Percentiles rank a stretch among this genome's conserved stretches.
Evolutionary conservation across 495 filamentous ascomycete genomes (phyloP).

Genomic region (Parachaetomium inaequale): DNA sequence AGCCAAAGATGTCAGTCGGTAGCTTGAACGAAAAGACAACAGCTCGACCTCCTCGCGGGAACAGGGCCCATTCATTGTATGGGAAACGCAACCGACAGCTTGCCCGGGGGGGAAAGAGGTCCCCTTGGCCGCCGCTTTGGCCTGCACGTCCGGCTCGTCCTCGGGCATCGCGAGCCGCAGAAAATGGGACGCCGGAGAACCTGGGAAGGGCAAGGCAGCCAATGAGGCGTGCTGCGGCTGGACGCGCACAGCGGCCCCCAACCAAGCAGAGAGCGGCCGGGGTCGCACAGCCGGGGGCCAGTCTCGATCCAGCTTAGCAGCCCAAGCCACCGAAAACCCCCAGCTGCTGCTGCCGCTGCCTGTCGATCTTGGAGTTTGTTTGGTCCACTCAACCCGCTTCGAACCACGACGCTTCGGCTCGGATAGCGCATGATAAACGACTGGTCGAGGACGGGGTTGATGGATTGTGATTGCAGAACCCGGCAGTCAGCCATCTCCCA

Average conservation of each 20-base stretch:
- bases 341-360: background rate
- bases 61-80: slow-evolving; percentile 5
- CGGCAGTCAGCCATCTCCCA: no score
- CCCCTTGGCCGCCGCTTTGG: no score
- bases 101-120: no score
- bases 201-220: slow-evolving; percentile 14
- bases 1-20: background rate
- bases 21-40: background rate
- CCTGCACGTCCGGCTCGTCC: background rate
- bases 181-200: background rate
- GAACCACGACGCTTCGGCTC: background rate
- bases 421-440: no score
- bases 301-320: background rate
- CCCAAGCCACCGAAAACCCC: background rate
- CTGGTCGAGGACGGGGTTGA: background rate
- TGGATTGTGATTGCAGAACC: no score
- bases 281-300: background rate
- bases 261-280: background rate
- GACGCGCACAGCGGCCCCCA: background rate
- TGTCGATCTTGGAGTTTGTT: background rate
- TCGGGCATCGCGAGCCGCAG: slow-evolving; percentile 3
- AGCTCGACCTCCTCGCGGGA: background rate
- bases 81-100: background rate
- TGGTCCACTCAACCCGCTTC: background rate
- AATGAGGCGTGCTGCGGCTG: slow-evolving; percentile 12